Evolutionary conservation across 352 stramenopile species (phyloP), one percentile per base, ranked within the genome.

Genomic region (Globisporangium splendens): DNA sequence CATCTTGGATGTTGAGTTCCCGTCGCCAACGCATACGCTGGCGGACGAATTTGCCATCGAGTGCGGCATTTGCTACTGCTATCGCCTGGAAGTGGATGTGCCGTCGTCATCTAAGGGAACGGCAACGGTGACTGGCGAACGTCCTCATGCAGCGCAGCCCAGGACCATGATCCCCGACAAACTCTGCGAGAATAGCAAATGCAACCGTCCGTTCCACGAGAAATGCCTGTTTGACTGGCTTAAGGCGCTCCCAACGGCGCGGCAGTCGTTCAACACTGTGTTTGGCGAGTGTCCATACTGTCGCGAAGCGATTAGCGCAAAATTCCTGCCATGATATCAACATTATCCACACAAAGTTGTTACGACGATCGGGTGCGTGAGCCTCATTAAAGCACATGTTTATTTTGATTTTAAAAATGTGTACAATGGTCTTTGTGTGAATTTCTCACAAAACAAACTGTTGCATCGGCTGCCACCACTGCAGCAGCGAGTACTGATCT

Each of bases 231-330:
- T 91, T 54, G 85, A 94, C 55, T 97, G 89, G 89, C 84, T 97
- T 54, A 88, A 93, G 60, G 79, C 86, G 22, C 58, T 97, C 18
- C 86, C 90, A 1, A 94, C 82, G 8, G 89, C 85, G n/a, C 82
- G 89, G 2, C 82, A 94, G 56, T 96, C 88, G 18, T 96, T 96
- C 59, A 87, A 89, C 65, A 96, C 84, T 0, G 83, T 96, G 43
- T 96, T 97, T 61, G 90, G 89, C 17, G 75, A 92, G 56, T 97
- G 90, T 50, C 90, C 89, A 1, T 96, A 97, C 67, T 97, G 89
- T 60, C 77, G 86, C 24, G 89, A 95, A 59, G 69, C 79, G 21
- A 96, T 97, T 44, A 91, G 80, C 59, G 81, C 86, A 55, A 91
- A 88, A 55, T 82, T 86, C 35, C 49, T 84, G 17, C 52, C 64